phyloP scores from a whole-genome alignment of 768 basidiomycete genomes.

The Tricholoma bakamatsutake region DNA sequence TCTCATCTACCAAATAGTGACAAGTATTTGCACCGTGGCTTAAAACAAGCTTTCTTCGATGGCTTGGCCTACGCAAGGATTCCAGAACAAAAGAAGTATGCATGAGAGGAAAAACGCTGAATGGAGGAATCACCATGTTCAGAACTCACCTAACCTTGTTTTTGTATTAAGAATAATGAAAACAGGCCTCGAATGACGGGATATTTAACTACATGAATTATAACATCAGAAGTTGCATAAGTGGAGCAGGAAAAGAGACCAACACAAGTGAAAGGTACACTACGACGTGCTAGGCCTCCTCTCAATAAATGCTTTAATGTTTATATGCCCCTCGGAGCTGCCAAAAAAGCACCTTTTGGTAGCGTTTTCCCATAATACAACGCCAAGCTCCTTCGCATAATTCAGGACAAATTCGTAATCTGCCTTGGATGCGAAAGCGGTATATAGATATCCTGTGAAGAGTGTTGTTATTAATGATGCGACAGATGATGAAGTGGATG shows the following conservation, averaged over 20 bases:
- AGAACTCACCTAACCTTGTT: background rate
- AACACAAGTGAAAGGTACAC: background rate
- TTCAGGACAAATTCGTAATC: constrained; percentile 85
- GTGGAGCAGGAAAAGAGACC: background rate
- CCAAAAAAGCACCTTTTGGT: constrained; percentile 79
- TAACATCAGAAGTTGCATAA: background rate
- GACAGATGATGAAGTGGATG: constrained; percentile 12
- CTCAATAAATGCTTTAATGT: constrained; percentile 78
- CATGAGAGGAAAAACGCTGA: background rate
- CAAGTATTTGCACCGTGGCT: background rate
- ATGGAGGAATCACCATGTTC: background rate
- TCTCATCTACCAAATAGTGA: background rate
- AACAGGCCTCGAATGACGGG: constrained; percentile 33
- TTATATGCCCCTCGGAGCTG: constrained; percentile 68
- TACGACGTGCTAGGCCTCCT: constrained; percentile 42
- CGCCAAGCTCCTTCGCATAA: constrained; percentile 78
- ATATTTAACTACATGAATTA: constrained; percentile 15
- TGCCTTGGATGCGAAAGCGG: constrained; percentile 75
- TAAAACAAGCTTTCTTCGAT: constrained; percentile 19
- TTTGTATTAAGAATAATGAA: background rate
- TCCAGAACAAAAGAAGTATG: constrained; percentile 1
- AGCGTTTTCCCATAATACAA: constrained; percentile 79
- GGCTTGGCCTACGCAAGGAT: constrained; percentile 7
- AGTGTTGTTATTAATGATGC: constrained; percentile 17
- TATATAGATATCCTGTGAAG: constrained; percentile 77